Conservation (phyloP, 2,329 filamentous ascomycete species). For the Colletotrichum filicis region DNA sequence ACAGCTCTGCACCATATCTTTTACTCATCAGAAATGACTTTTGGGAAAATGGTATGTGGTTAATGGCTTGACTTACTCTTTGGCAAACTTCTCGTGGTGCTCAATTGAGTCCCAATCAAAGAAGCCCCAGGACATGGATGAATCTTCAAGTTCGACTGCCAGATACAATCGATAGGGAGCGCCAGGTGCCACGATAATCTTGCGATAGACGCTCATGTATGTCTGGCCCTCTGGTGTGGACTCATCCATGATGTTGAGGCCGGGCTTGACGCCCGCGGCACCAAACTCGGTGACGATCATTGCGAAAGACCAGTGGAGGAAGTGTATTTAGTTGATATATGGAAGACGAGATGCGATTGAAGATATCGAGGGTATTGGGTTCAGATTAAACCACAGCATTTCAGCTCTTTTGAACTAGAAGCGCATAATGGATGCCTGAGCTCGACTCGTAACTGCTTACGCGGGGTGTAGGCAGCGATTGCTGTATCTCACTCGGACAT, state of each 20-base stretch:
- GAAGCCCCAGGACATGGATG: slow-evolving; percentile 38
- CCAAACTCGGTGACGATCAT: slow-evolving; percentile 39
- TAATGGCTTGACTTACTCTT: slow-evolving; percentile 31
- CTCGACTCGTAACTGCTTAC: not conserved
- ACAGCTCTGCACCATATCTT: slow-evolving; percentile 35
- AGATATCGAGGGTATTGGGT: not conserved
- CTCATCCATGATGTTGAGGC: slow-evolving; percentile 36
- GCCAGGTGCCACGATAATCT: slow-evolving; percentile 26
- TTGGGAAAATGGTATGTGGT: not conserved
- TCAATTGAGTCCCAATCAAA: slow-evolving; percentile 42
- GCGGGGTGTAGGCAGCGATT: not conserved
- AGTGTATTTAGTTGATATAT: not conserved
- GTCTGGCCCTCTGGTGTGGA: slow-evolving; percentile 36
- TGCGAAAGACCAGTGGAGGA: not conserved
- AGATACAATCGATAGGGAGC: slow-evolving; percentile 38
- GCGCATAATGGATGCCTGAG: not conserved
- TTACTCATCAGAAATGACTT: not conserved
- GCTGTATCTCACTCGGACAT: not conserved
- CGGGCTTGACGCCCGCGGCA: slow-evolving; percentile 37
- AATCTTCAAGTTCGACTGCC: slow-evolving; percentile 38
- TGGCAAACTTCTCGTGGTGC: slow-evolving; percentile 38
- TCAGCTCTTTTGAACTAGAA: not conserved
- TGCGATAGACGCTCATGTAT: slow-evolving; percentile 27
- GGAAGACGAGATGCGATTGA: too few relatives aligned
- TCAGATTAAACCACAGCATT: not conserved